Base-by-base conservation (phyloP, 306 rosid genomes). In the Adenanthera pavonina region DNA sequence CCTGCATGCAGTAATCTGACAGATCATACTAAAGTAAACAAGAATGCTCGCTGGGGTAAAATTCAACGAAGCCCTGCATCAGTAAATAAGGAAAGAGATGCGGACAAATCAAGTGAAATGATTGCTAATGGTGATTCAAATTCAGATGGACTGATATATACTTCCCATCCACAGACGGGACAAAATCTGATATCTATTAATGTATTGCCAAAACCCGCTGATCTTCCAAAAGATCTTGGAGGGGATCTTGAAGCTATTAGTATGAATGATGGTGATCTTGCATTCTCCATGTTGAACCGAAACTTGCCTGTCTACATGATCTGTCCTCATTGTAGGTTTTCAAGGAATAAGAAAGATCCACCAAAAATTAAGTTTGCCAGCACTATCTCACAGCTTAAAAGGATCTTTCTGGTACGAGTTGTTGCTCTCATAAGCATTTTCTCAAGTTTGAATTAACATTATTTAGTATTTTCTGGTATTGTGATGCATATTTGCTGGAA, bases 341-440 rank as follows among this genome's bases (percentile, higher is more conserved):
- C 95, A 56, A 85, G 80, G 83, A 89, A 85, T 74, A 89, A 73
- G 84, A 89, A 89, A 88, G 87, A 88, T 80, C 83, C 83, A 60
- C 86, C 86, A 19, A 88, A 89, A 54, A 88, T 86, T 61, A 90
- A 91, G 88, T 91, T 91, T 88, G 92, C 92, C 20, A 87, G 93
- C 76, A 89, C 90, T 77, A 68, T 91, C 86, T 95, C 99, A 33
- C 99, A 95, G 90, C 99, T 95, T 61, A 93, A 90, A 87, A 84
- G 97, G 86, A 88, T 95, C 60, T 89, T 95, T 82, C 66, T 95
- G 99, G 99, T 91, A 92, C 57, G 86, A 35, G 36, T 78, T 87
- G 38, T 62, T 78, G 70, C 86, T 78, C 53, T 43, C 77, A 78
- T 72, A 72, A 81, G 70, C 76, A 57, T 80, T 76, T 70, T 51